Evolutionary conservation across 495 filamentous ascomycete species (phyloP).

Genomic region (Aspergillus hancockii): DNA sequence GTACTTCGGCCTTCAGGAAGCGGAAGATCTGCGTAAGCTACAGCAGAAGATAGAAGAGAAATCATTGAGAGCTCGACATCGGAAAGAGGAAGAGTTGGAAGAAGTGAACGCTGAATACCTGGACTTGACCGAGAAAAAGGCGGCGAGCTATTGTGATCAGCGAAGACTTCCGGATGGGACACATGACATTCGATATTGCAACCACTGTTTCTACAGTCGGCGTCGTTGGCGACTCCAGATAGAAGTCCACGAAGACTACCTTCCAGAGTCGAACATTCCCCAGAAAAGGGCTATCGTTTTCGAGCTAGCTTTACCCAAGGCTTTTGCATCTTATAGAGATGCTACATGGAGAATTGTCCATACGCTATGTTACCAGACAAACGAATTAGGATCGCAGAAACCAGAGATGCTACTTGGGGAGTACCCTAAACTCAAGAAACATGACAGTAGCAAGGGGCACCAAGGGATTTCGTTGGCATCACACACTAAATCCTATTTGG

Average conservation of each 20-base stretch:
- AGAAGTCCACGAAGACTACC: conserved; percentile 58
- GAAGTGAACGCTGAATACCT: conserved; percentile 38
- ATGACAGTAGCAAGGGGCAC: conserved; percentile 25
- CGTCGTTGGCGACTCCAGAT: conserved; percentile 50
- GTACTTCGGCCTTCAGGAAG: conserved; percentile 38
- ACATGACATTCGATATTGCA: conserved; percentile 33
- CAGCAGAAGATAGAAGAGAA: conserved; percentile 32
- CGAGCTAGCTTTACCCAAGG: conserved; percentile 51
- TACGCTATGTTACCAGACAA: conserved; percentile 30
- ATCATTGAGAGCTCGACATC: conserved; percentile 19
- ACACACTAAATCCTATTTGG: conserved; percentile 40
- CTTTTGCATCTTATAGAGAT: conserved; percentile 54
- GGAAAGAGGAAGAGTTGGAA: conserved; percentile 44
- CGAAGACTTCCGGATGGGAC: conserved; percentile 20
- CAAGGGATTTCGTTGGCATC: conserved; percentile 38
- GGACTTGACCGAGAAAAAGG: conserved; percentile 33
- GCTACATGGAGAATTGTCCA: conserved; percentile 46
- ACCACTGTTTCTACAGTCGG: conserved; percentile 32
- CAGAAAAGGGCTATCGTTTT: conserved; percentile 51
- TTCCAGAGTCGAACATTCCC: conserved; percentile 34
- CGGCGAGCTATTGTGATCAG: conserved; percentile 29
- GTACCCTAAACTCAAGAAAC: conserved; percentile 28
- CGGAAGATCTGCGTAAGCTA: conserved; percentile 25
- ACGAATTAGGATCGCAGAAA: not conserved
- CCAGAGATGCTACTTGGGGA: conserved; percentile 16